Evolutionary conservation across 768 basidiomycete species (phyloP), one percentile per base, ranked within the genome.

Genomic region (Chalciporus sphaerocephalus): DNA sequence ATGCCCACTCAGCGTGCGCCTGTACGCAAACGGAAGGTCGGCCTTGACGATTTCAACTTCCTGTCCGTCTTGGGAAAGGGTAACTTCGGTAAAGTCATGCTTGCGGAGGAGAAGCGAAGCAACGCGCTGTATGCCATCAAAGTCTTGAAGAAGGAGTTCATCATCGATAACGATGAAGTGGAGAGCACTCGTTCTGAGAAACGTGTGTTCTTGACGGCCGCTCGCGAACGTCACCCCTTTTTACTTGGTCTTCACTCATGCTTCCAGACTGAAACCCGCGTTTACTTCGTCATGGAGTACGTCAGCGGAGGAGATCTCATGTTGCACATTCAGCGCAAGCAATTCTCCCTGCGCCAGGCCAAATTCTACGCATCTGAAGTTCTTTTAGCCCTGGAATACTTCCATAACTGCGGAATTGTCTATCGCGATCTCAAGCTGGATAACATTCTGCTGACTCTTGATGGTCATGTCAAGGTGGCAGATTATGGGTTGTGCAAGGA

Each of bases 251-350:
- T 99, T 32, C 96, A 98, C 62, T 98, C 95, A 13, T 98, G 96
- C 74, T 99, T 99, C 83, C 96, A 99, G 71, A 98, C 96, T 4
- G 96, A 98, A 68, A 98, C 96, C 4, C 87, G 96, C 17, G 87
- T 99, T 41, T 99, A 99, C 74, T 98, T 99, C 63, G 96, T 98
- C 56, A 98, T 99, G 96, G 96, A 98, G 70, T 99, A 98, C 69
- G 88, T 99, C 51, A 93, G 92, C 59, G 96, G 96, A 48, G 96
- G 96, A 55, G 96, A 99, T 73, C 78, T 99, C 48, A 98, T 99
- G 96, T 75, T 98, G 54, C 96, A 99, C 68, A 98, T 99, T 58
- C 96, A 99, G 65, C 84, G 95, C 63, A 94, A 95, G 69, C 96
- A 99, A 59, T 99, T 99, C 69, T 97, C 95, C 36, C 81, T 98